These are phyloP conservation scores for Prunus mongolica DNA, from an alignment of 306 rosid species.

Conservation along the genomic window DNA sequence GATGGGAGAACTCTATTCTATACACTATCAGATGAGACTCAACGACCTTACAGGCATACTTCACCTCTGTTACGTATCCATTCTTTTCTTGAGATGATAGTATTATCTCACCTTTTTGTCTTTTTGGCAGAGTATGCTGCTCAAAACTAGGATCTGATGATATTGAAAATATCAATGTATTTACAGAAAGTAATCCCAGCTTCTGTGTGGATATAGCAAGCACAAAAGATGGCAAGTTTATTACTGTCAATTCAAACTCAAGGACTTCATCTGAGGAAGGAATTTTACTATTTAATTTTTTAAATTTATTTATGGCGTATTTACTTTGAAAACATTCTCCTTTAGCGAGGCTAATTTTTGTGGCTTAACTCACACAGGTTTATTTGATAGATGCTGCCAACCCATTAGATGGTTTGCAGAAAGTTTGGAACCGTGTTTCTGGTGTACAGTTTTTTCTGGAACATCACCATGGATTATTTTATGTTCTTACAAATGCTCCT, in stretches of 20 bases:
- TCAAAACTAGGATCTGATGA: conserved; percentile 45
- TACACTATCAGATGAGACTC: conserved; percentile 77
- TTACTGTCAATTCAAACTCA: conserved; percentile 97
- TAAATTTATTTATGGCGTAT: conserved; percentile 4
- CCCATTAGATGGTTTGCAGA: conserved; percentile 56
- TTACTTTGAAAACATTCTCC: conserved; percentile 13
- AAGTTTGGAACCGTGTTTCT: conserved; percentile 59
- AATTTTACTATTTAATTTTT: conserved; percentile 31
- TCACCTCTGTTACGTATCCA: conserved; percentile 6
- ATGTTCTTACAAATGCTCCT: conserved; percentile 85
- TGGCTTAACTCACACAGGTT: conserved; percentile 58
- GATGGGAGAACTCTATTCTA: conserved; percentile 63
- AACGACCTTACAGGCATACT: conserved; percentile 82
- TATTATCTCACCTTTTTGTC: conserved; percentile 7
- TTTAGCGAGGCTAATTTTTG: conserved; percentile 26
- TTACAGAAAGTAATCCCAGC: conserved; percentile 70
- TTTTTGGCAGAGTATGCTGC: conserved; percentile 62
- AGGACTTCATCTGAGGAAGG: conserved; percentile 99
- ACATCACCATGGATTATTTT: conserved; percentile 79
- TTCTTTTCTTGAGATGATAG: not conserved
- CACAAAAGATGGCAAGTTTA: conserved; percentile 95
- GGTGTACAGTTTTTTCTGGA: conserved; percentile 80
- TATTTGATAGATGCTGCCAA: conserved; percentile 66
- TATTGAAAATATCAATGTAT: conserved; percentile 43
- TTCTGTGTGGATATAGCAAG: conserved; percentile 91